phyloP scores from a whole-genome alignment of 2,329 filamentous ascomycete genomes.

The Xylaria sp. region DNA sequence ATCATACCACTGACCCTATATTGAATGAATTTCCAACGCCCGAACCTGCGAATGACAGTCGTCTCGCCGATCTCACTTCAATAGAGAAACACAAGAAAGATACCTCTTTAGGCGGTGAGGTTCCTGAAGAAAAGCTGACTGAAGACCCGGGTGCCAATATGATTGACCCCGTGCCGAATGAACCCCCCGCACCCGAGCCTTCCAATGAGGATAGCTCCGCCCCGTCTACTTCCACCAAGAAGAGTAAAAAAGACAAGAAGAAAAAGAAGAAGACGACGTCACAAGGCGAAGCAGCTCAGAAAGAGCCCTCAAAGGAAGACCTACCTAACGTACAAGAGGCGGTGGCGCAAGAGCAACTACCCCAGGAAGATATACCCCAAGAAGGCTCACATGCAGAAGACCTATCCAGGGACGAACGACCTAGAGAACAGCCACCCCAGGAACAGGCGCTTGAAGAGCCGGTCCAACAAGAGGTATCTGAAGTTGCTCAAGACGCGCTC shows the following conservation, averaged over 20 bases:
- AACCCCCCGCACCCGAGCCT: neutral
- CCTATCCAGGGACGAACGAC: neutral
- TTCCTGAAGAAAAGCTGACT: neutral
- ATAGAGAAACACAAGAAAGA: slow-evolving; percentile 33
- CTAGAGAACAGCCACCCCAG: neutral
- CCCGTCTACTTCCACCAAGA: slow-evolving; percentile 40
- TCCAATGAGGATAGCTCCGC: slow-evolving; percentile 17
- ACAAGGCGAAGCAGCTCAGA: slow-evolving; percentile 5
- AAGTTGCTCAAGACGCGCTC: neutral
- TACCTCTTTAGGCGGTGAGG: neutral
- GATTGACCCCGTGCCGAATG: neutral
- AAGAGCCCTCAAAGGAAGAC: slow-evolving; percentile 13
- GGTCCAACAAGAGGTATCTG: neutral
- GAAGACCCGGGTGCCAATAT: neutral
- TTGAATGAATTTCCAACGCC: neutral
- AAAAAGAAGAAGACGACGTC: slow-evolving; percentile 30
- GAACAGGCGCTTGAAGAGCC: neutral
- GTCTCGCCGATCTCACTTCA: slow-evolving; percentile 24
- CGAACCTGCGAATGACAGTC: slow-evolving; percentile 6
- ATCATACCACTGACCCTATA: neutral
- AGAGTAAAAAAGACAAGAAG: slow-evolving; percentile 52
- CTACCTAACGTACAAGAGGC: slow-evolving; percentile 1
- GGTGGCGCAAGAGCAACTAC: neutral
- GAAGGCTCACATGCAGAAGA: neutral
- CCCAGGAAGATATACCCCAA: neutral